These are phyloP conservation scores for Rubroshorea leprosula DNA, from an alignment of 345 rosid species.

Conservation along the genomic window DNA sequence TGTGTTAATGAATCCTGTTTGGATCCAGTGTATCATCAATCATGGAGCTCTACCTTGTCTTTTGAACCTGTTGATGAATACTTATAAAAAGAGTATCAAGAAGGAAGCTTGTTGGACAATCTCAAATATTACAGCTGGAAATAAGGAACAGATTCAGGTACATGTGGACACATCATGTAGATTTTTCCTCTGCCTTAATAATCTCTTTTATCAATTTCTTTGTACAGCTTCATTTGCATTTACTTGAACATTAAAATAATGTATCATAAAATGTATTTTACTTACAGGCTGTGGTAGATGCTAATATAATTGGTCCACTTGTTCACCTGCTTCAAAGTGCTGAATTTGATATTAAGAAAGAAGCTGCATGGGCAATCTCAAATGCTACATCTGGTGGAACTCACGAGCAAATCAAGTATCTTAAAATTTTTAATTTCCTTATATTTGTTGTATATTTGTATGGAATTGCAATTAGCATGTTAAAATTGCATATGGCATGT, in stretches of 20 bases:
- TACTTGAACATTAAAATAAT: background rate
- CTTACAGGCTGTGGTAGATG: slow-evolving; percentile 46
- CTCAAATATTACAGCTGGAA: no score
- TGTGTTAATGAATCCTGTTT: no score
- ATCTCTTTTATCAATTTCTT: background rate
- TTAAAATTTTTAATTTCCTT: background rate
- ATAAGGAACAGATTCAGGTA: slow-evolving; percentile 41
- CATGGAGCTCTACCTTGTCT: no score
- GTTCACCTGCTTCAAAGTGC: slow-evolving; percentile 45
- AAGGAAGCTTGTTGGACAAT: no score
- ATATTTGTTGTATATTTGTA: no score
- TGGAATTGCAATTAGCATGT: background rate
- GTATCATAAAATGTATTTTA: background rate
- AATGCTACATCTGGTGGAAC: slow-evolving; percentile 54
- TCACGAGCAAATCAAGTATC: slow-evolving; percentile 48
- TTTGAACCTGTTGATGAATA: no score
- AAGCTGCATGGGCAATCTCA: no score
- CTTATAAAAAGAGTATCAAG: no score
- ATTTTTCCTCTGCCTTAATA: background rate
- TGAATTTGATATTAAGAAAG: slow-evolving; percentile 46
- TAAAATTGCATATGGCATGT: no score
- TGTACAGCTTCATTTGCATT: background rate
- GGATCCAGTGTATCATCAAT: no score
- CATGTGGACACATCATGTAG: no score
- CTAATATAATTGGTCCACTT: slow-evolving; percentile 37